A percentile compares a stretch with the other conserved stretches of the same genome.
These are phyloP conservation scores for Colletotrichum costaricense DNA, from an alignment of 2,329 filamentous ascomycete species.

Conservation along the genomic window DNA sequence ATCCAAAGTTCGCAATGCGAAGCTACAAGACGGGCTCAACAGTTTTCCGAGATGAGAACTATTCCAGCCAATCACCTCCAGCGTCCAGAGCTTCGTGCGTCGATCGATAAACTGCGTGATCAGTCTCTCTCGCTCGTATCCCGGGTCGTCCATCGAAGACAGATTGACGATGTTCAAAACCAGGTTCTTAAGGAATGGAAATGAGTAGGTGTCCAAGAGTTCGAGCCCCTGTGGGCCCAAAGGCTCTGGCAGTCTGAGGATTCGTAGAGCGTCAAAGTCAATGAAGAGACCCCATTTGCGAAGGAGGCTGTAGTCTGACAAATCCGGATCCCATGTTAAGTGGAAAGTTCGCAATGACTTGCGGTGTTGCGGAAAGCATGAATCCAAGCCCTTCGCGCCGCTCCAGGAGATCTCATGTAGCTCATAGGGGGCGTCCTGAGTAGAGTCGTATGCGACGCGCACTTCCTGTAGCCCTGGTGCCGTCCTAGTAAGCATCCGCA, in stretches of 20 bases:
- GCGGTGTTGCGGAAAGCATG: background rate
- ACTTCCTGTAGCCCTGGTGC: background rate
- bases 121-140: no score
- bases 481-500: background rate
- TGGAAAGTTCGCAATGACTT: background rate
- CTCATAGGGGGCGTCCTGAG: background rate
- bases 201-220: background rate
- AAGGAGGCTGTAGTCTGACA: background rate
- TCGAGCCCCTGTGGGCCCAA: background rate
- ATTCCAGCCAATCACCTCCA: no score
- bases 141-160: no score
- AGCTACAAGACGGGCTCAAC: no score
- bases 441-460: background rate
- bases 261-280: background rate
- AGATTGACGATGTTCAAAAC: no score
- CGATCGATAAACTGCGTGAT: no score
- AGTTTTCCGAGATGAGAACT: no score
- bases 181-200: no score
- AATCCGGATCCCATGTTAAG: background rate
- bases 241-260: background rate
- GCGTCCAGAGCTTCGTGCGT: no score
- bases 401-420: background rate
- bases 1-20: no score
- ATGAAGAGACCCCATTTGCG: background rate
- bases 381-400: background rate